Conservation (phyloP, 495 filamentous ascomycete species). For the Durotheca rogersii region DNA sequence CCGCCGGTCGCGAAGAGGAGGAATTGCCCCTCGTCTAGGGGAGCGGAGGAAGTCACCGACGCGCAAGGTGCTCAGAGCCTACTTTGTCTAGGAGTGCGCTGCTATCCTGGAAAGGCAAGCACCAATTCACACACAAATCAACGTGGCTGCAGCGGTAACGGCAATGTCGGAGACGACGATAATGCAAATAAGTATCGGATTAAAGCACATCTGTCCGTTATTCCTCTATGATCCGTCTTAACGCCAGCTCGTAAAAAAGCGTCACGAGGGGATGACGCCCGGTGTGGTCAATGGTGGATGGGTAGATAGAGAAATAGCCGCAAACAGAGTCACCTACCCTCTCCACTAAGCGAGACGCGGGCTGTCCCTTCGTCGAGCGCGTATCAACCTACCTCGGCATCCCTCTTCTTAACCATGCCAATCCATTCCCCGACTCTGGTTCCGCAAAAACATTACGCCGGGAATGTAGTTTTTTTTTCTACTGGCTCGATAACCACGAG, state of each 20-base stretch:
- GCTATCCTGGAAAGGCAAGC: no score
- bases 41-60: no score
- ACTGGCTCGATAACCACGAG: slow-evolving; percentile 4
- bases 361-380: slow-evolving; percentile 9
- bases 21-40: no score
- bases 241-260: slow-evolving; percentile 24
- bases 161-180: no score
- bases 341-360: slow-evolving; percentile 5
- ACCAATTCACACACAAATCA: no score
- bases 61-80: no score
- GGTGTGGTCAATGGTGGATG: slow-evolving; percentile 13
- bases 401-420: slow-evolving; percentile 29
- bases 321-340: slow-evolving; percentile 10
- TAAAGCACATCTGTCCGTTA: slow-evolving; percentile 26
- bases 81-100: no score
- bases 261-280: slow-evolving; percentile 11
- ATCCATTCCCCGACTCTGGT: slow-evolving; percentile 25
- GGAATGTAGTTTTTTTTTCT: slow-evolving; percentile 24
- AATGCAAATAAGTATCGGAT: slow-evolving; percentile 25
- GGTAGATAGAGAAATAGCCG: slow-evolving; percentile 11
- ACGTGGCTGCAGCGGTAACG: no score
- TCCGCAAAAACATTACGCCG: slow-evolving; percentile 31
- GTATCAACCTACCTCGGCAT: slow-evolving; percentile 21
- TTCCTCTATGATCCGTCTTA: slow-evolving; percentile 32
- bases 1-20: no score